Evolutionary conservation across 257 asterid genomes (phyloP), one percentile per base, ranked within the genome.

Genomic region (Thymus quinquecostatus): DNA sequence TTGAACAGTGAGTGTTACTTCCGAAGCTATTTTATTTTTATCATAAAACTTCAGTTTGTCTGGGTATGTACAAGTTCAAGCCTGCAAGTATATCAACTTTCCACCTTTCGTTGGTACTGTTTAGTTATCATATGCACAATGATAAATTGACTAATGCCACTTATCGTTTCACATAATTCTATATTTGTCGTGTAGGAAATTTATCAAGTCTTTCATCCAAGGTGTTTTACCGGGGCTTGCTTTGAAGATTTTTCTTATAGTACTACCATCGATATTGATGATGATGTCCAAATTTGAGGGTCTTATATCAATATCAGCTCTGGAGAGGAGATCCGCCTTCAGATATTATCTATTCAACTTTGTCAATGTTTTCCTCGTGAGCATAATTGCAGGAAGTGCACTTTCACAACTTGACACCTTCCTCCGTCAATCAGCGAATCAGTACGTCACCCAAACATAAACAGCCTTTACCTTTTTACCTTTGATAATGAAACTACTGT

Each of bases 281-380:
- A 75, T 87, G 44, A 92, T 90, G 95, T 87, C 98, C 67, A 92
- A 88, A 72, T 77, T 92, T 66, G 98, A 90, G 84, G 98, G 98
- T 44, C 83, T 79, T 74, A 62, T 82, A 70, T 79, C 97, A 64
- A 86, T 78, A 79, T 90, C 98, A 45, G 50, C 93, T 55, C 86
- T 92, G 68, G 98, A 92, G 82, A 90, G 97, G 82, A 86, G 95
- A 87, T 80, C 97, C n/a, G 97, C 98, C 62, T 44, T 83, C 66
- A 87, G 96, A 92, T 86, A 90, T 73, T 92, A 86, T 64, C 80
- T 77, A 59, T 92, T 92, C 79, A 91, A 88, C 87, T 92, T 92
- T 68, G 69, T 90, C 21, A 92, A 90, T 65, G 96, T 92, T 43
- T 92, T 92, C 80, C 98, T 92, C 43, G 92, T 95, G 79, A 92